A percentile compares a stretch with the other conserved stretches of the same genome.
Evolutionary conservation across 805 yeast species (phyloP).

Genomic region (Yarrowia sp.): DNA sequence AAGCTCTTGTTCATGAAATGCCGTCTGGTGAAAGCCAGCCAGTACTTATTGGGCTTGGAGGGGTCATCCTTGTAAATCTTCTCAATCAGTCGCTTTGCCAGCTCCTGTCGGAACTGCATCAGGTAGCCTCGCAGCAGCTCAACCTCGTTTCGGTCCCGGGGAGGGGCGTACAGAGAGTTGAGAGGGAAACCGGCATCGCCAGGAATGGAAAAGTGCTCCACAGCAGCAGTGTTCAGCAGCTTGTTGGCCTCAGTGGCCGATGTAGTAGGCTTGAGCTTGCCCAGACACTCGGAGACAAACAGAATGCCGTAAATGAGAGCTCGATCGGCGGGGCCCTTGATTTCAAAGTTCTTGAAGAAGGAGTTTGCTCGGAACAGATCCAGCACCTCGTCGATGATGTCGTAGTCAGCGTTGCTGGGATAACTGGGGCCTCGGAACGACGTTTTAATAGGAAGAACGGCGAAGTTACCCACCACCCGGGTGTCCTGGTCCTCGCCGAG

Average conservation of each 20-base stretch:
- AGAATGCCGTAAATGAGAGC: constrained; percentile 89
- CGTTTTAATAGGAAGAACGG: constrained; percentile 80
- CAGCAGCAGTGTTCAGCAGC: constrained; percentile 74
- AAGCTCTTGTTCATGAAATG: constrained; percentile 92
- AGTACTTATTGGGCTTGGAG: constrained; percentile 71
- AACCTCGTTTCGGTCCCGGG: constrained; percentile 68
- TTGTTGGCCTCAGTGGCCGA: constrained; percentile 43
- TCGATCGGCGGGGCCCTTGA: constrained; percentile 92
- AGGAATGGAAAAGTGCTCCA: constrained; percentile 86
- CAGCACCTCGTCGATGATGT: constrained; percentile 83
- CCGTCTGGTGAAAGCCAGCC: constrained; percentile 95
- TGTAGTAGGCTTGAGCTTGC: constrained; percentile 51
- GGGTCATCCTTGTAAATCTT: constrained; percentile 63
- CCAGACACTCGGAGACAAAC: constrained; percentile 79
- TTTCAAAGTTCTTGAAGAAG: constrained; percentile 94
- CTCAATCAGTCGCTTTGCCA: constrained; percentile 72
- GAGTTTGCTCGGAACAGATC: constrained; percentile 95
- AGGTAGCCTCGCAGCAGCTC: constrained; percentile 78
- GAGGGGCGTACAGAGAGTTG: constrained; percentile 72
- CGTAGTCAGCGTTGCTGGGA: constrained; percentile 70
- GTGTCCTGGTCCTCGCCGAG: constrained; percentile 36
- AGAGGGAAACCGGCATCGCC: constrained; percentile 95
- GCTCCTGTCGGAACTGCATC: constrained; percentile 92
- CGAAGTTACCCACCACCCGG: constrained; percentile 61
- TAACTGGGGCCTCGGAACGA: constrained; percentile 88